These are phyloP conservation scores for Nannochloropsis oceanica DNA, from an alignment of 108 stramenopile species.

Conservation along the genomic window DNA sequence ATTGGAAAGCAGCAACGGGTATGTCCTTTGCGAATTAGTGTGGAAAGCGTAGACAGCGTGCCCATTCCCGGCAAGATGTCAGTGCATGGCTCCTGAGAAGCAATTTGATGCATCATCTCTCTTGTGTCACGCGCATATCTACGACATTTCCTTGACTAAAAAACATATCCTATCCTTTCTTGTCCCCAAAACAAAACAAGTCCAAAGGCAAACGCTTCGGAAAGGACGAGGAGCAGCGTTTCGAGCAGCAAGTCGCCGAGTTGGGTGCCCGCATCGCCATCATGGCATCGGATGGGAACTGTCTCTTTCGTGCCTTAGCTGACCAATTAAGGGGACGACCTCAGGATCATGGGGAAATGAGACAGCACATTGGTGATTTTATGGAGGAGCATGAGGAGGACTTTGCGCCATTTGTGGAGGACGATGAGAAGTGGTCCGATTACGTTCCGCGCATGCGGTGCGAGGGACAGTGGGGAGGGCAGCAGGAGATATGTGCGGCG, in stretches of 20 bases:
- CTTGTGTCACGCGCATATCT: too few species aligned
- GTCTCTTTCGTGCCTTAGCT: background rate
- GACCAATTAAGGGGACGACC: background rate
- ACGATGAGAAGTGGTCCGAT: background rate
- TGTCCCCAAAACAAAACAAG: background rate
- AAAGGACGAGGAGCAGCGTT: background rate
- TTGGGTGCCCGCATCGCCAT: background rate
- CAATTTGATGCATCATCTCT: too few species aligned
- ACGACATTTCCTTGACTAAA: too few species aligned
- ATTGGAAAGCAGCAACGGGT: background rate
- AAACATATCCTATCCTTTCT: too few species aligned
- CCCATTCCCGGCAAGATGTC: too few species aligned
- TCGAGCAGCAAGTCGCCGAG: background rate
- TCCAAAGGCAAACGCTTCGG: background rate
- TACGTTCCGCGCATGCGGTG: background rate
- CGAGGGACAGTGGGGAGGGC: background rate
- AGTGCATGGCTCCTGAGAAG: too few species aligned
- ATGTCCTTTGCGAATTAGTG: background rate
- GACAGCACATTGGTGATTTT: background rate
- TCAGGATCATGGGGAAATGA: background rate
- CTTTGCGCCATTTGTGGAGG: background rate
- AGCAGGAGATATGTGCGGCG: background rate
- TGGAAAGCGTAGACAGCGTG: too few species aligned
- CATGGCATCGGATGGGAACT: background rate
- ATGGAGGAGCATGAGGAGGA: background rate